phyloP scores from a whole-genome alignment of 2,329 filamentous ascomycete species.

The Calonectria ilicicola region DNA sequence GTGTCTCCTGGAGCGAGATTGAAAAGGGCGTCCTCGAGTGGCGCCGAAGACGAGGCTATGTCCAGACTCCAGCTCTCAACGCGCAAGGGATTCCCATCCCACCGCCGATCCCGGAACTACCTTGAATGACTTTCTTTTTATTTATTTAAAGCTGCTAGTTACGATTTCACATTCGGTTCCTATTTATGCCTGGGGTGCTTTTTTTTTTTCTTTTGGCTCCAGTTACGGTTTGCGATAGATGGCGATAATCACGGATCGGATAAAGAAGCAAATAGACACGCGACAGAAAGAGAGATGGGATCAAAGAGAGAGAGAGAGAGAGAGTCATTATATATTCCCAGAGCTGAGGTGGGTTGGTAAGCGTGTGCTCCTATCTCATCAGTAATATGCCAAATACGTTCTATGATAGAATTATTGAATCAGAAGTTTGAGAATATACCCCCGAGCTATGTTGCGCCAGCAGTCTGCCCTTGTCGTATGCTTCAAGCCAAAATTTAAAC shows the following conservation, averaged over 20 bases:
- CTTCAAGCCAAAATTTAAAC: background rate
- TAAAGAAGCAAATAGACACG: background rate
- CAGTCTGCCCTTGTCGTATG: background rate
- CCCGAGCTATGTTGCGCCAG: slow-evolving; percentile 4
- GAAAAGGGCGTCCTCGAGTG: slow-evolving; percentile 85
- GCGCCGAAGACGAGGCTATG: slow-evolving; percentile 75
- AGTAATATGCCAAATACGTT: slow-evolving; percentile 15
- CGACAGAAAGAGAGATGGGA: background rate
- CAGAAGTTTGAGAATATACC: slow-evolving; percentile 7
- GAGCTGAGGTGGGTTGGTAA: background rate
- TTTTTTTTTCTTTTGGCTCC: background rate
- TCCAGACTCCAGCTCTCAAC: slow-evolving; percentile 23
- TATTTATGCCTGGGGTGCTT: too few relatives aligned
- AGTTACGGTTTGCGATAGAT: background rate
- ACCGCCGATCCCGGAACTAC: background rate
- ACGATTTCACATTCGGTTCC: background rate
- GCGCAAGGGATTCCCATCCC: background rate
- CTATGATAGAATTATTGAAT: slow-evolving; percentile 18
- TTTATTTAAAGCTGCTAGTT: background rate
- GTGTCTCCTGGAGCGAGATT: slow-evolving; percentile 80
- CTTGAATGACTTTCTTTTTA: background rate
- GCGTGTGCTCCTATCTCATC: background rate
- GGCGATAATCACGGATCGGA: background rate
- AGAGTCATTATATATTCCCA: slow-evolving; percentile 6
- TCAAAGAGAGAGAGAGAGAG: too few relatives aligned